These are phyloP conservation scores for Francoa sonchifolia DNA, from an alignment of 441 rosid genomes.

Conservation along the genomic window DNA sequence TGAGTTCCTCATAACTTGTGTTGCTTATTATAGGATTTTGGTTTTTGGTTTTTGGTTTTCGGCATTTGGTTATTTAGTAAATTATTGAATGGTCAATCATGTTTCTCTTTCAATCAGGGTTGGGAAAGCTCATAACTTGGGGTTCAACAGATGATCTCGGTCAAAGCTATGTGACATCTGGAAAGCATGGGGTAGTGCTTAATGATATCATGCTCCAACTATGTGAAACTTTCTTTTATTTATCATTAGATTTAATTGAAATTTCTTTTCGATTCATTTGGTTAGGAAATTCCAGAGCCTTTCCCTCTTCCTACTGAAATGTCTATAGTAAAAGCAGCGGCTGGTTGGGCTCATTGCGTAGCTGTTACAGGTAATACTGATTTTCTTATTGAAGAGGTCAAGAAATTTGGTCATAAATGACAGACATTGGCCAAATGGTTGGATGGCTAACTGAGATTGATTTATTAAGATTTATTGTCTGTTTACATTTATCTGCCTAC, in stretches of 20 bases:
- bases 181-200: conserved; percentile 85
- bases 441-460: too few relatives aligned
- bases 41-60: too few relatives aligned
- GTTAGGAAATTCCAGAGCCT: conserved; percentile 84
- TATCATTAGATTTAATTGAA: conserved; percentile 1
- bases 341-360: conserved; percentile 98
- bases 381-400: background rate
- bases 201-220: conserved; percentile 9
- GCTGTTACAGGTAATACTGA: conserved; percentile 60
- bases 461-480: too few relatives aligned
- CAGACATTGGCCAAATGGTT: too few relatives aligned
- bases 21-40: too few relatives aligned
- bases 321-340: conserved; percentile 62
- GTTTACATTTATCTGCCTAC: too few relatives aligned
- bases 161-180: conserved; percentile 91
- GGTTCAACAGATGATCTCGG: conserved; percentile 96
- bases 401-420: too few relatives aligned
- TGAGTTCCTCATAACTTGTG: too few relatives aligned
- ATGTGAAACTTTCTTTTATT: conserved; percentile 6
- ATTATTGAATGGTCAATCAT: too few relatives aligned
- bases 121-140: conserved; percentile 95
- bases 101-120: conserved; percentile 38
- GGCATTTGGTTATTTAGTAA: too few relatives aligned
- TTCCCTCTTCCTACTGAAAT: conserved; percentile 80
- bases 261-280: conserved; percentile 9